Evolutionary conservation across 2,329 filamentous ascomycete genomes (phyloP).

Genomic region (Aureobasidium musti): DNA sequence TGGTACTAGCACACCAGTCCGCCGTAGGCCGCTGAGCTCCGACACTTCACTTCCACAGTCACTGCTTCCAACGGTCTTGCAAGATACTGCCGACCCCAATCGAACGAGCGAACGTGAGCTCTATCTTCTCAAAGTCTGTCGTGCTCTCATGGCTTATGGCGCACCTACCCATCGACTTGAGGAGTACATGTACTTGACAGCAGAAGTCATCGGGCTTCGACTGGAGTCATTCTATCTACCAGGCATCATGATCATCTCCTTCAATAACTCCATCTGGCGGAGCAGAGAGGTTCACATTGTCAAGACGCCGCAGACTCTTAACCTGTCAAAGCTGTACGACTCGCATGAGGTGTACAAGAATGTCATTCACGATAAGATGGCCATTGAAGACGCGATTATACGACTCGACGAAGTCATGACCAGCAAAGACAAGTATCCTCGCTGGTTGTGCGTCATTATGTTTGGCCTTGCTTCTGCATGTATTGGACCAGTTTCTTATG

Average conservation of each 20-base stretch:
- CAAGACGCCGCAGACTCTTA: slow-evolving; percentile 63
- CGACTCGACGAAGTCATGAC: slow-evolving; percentile 62
- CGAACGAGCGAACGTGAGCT: background rate
- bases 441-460: slow-evolving; percentile 56
- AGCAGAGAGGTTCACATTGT: slow-evolving; percentile 59
- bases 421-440: slow-evolving; percentile 53
- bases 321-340: slow-evolving; percentile 70
- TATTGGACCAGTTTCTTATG: slow-evolving; percentile 75
- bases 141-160: background rate
- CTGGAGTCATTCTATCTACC: slow-evolving; percentile 83
- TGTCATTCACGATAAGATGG: slow-evolving; percentile 70
- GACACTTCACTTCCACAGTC: background rate
- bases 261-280: slow-evolving; percentile 61
- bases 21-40: background rate
- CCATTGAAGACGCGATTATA: slow-evolving; percentile 65
- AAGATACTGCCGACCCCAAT: background rate
- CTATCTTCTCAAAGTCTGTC: slow-evolving; percentile 8
- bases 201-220: slow-evolving; percentile 79
- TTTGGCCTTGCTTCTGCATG: slow-evolving; percentile 72
- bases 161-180: slow-evolving; percentile 54
- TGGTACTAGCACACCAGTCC: slow-evolving; percentile 1
- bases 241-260: slow-evolving; percentile 86
- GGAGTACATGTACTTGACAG: slow-evolving; percentile 82
- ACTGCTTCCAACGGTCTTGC: background rate
- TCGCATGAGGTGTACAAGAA: slow-evolving; percentile 73